phyloP scores from a whole-genome alignment of 192 early-diverging fungal genomes.

The Diversispora eburnea region DNA sequence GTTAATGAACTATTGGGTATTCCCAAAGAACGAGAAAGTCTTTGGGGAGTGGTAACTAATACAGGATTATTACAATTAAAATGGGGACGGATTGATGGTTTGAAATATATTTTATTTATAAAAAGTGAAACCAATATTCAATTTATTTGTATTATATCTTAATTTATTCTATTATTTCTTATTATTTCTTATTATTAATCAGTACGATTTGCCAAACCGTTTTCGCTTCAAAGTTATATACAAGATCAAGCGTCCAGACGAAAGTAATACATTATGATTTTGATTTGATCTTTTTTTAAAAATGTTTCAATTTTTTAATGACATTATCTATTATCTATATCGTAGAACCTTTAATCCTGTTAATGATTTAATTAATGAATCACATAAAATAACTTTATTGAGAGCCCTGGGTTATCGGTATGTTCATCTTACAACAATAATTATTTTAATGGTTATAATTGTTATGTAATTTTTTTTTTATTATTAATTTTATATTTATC shows the following conservation, averaged over 20 bases:
- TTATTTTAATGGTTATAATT: background rate
- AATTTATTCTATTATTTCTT: background rate
- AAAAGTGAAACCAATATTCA: background rate
- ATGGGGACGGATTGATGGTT: constrained; percentile 77
- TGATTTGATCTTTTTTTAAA: no score
- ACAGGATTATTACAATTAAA: constrained; percentile 58
- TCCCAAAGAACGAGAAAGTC: constrained; percentile 75
- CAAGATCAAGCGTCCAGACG: constrained; percentile 55
- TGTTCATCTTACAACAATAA: background rate
- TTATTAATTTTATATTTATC: background rate
- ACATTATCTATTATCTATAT: no score
- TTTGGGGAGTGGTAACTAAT: constrained; percentile 63
- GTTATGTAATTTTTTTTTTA: background rate
- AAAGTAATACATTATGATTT: constrained; percentile 38
- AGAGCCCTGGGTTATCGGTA: constrained; percentile 71
- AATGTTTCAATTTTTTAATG: no score
- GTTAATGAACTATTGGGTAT: constrained; percentile 74
- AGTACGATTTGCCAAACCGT: constrained; percentile 74
- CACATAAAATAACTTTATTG: constrained; percentile 54
- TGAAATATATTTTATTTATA: background rate
- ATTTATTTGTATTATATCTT: background rate
- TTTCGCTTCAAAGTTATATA: constrained; percentile 65
- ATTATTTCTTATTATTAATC: background rate
- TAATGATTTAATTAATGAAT: constrained; percentile 26
- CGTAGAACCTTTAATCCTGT: background rate